phyloP scores from a whole-genome alignment of 176 grass and related monocot genomes.

The Musa schizocarpa region DNA sequence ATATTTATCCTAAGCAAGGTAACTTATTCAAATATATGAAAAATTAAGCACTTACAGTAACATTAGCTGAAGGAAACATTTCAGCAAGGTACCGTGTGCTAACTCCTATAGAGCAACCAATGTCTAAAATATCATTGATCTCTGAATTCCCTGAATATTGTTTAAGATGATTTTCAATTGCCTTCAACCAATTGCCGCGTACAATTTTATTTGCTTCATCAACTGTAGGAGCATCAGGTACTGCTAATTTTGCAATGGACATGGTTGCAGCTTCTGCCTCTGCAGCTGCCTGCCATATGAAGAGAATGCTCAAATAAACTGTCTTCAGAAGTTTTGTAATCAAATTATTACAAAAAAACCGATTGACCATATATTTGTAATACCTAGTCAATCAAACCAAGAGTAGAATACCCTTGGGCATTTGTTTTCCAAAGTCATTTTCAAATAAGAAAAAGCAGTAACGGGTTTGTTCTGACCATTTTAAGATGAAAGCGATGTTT shows the following conservation, averaged over 20 bases:
- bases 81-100: slow-evolving; percentile 69
- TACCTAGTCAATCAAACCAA: no score
- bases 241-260: slow-evolving; percentile 75
- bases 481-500: background rate
- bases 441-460: background rate
- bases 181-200: slow-evolving; percentile 58
- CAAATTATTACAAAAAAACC: background rate
- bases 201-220: slow-evolving; percentile 57
- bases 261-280: slow-evolving; percentile 77
- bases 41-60: slow-evolving; percentile 34
- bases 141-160: slow-evolving; percentile 36
- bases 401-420: background rate
- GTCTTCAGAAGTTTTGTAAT: background rate
- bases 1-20: no score
- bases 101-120: slow-evolving; percentile 83
- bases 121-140: slow-evolving; percentile 63
- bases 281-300: slow-evolving; percentile 55
- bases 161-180: slow-evolving; percentile 48
- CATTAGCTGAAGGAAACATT: slow-evolving; percentile 56
- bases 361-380: no score
- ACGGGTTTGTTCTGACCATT: background rate
- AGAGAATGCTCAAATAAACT: background rate
- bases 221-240: slow-evolving; percentile 55
- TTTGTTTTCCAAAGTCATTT: background rate
- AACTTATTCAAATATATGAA: no score